Evolutionary conservation across 2,329 filamentous ascomycete genomes (phyloP).

Genomic region (Penicillium italicum): DNA sequence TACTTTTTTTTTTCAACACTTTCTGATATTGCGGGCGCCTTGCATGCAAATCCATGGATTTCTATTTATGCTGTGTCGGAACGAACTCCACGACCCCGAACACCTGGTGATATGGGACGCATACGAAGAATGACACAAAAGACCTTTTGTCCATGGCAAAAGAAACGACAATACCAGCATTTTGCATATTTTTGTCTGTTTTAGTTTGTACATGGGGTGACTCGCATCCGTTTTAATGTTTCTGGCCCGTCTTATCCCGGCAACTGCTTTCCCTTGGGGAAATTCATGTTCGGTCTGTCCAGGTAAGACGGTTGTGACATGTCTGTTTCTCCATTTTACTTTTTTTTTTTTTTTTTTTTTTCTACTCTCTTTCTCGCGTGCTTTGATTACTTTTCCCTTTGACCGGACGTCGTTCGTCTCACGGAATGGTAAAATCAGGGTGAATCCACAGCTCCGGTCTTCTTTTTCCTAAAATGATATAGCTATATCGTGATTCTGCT

Average conservation of each 20-base stretch:
- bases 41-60: constrained; percentile 29
- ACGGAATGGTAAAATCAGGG: constrained; percentile 9
- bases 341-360: constrained; percentile 14
- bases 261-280: constrained; percentile 9
- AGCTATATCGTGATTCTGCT: constrained; percentile 1
- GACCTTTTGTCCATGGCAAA: constrained; percentile 30
- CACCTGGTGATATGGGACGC: constrained; percentile 29
- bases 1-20: constrained; percentile 12
- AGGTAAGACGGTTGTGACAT: constrained; percentile 12
- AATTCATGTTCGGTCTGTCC: constrained; percentile 12
- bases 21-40: constrained; percentile 22
- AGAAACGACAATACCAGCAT: constrained; percentile 38
- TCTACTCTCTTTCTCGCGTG: constrained; percentile 12
- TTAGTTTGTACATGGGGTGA: constrained; percentile 34
- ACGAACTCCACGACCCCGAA: constrained; percentile 27
- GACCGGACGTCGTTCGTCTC: constrained; percentile 9
- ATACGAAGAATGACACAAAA: constrained; percentile 38
- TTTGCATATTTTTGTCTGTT: constrained; percentile 36
- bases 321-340: constrained; percentile 14
- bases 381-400: constrained; percentile 9
- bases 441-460: background rate
- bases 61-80: constrained; percentile 22
- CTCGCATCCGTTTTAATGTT: constrained; percentile 32
- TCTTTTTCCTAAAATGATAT: background rate
- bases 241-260: constrained; percentile 13